A percentile compares a stretch with the other conserved stretches of the same genome.
phyloP scores from a whole-genome alignment of 225 moss, liverwort and hornwort species.

The Bryoerythrophyllum caledonicum region DNA sequence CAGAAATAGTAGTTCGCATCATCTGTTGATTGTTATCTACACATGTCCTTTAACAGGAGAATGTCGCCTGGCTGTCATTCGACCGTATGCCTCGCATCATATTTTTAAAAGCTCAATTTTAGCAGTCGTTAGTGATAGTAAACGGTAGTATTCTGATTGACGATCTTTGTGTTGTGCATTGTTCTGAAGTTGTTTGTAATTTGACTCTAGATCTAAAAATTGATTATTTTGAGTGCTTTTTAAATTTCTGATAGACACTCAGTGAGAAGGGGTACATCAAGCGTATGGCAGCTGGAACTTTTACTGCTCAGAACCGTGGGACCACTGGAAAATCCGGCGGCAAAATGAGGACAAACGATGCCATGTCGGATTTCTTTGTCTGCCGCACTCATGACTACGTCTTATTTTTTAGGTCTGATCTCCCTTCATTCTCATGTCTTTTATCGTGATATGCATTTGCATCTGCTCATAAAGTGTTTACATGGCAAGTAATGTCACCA shows the following conservation, averaged over 20 bases:
- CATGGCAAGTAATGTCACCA: not conserved
- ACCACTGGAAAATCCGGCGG: slow-evolving; percentile 94
- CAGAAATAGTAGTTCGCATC: slow-evolving; percentile 20
- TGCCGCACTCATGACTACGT: slow-evolving; percentile 95
- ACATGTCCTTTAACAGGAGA: not conserved
- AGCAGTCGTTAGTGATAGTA: not conserved
- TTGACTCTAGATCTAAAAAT: not conserved
- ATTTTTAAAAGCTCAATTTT: not conserved
- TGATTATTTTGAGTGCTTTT: slow-evolving; percentile 11
- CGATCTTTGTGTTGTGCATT: slow-evolving; percentile 5
- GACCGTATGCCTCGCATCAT: not conserved
- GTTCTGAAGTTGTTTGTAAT: not conserved
- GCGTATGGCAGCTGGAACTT: slow-evolving; percentile 94
- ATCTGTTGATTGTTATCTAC: not conserved
- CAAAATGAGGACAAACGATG: slow-evolving; percentile 88
- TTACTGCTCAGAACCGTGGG: slow-evolving; percentile 91
- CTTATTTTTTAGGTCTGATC: slow-evolving; percentile 76
- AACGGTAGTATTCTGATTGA: not conserved
- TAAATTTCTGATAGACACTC: slow-evolving; percentile 50
- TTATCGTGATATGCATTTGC: not conserved
- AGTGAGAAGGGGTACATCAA: slow-evolving; percentile 98
- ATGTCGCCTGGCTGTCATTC: not conserved
- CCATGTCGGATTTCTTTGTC: slow-evolving; percentile 90
- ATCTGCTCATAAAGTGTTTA: not conserved
- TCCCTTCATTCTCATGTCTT: slow-evolving; percentile 10